Evolutionary conservation across 371 early-diverging fungal species (phyloP).

Genomic region (Syncephalastrum sp.): DNA sequence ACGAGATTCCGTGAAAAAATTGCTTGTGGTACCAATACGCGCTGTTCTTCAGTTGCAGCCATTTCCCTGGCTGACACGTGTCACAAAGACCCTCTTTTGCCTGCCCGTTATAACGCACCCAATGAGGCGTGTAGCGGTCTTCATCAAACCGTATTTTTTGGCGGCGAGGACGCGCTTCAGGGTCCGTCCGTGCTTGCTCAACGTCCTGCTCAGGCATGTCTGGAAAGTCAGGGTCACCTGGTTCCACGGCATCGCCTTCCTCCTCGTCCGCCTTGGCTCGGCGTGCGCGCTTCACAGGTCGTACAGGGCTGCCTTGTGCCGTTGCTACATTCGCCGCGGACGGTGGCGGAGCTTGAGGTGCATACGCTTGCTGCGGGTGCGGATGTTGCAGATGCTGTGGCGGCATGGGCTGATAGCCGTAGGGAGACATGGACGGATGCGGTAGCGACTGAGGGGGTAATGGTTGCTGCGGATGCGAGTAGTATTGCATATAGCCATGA

Average conservation of each 20-base stretch:
- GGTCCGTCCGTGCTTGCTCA: conserved; percentile 33
- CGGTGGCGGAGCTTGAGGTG: conserved; percentile 5
- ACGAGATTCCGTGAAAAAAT: conserved; percentile 88
- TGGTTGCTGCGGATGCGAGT: conserved; percentile 9
- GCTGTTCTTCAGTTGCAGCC: conserved; percentile 93
- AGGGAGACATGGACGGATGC: background rate
- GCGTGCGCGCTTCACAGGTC: conserved; percentile 1
- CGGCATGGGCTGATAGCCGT: background rate
- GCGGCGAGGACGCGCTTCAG: conserved; percentile 58
- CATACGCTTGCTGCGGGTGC: conserved; percentile 14
- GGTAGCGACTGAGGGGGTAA: conserved; percentile 1
- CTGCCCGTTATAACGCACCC: conserved; percentile 80
- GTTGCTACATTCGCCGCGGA: background rate
- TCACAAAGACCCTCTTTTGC: conserved; percentile 89
- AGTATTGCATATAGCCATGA: conserved; percentile 3
- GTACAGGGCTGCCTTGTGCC: conserved; percentile 2
- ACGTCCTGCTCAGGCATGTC: conserved; percentile 46
- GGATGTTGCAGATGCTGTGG: conserved; percentile 1
- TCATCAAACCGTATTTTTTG: conserved; percentile 71
- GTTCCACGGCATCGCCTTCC: conserved; percentile 25
- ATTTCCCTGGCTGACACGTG: conserved; percentile 81
- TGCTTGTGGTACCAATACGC: conserved; percentile 96
- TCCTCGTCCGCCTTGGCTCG: conserved; percentile 9
- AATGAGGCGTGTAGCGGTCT: conserved; percentile 86
- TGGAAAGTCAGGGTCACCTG: conserved; percentile 42